These are phyloP conservation scores for Apophysomyces variabilis DNA, from an alignment of 371 early-diverging fungal genomes.

Conservation along the genomic window DNA sequence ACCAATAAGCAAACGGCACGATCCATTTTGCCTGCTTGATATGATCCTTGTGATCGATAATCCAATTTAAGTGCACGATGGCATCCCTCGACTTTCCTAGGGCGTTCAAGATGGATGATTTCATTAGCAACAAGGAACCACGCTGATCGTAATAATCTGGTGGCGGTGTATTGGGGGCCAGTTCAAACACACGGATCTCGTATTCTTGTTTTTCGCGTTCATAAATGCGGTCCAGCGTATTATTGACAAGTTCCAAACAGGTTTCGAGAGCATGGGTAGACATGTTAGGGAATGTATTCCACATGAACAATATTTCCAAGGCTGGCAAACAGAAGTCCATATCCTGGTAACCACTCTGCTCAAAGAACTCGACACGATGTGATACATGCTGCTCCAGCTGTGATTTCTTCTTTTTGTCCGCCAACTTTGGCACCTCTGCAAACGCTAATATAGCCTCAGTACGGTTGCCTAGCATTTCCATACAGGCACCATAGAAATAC, in stretches of 20 bases:
- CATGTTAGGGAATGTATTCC: conserved; percentile 67
- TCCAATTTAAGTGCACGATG: conserved; percentile 60
- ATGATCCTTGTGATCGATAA: conserved; percentile 57
- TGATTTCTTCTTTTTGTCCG: conserved; percentile 53
- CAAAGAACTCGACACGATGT: conserved; percentile 57
- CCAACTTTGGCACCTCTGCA: conserved; percentile 52
- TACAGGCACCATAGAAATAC: conserved; percentile 63
- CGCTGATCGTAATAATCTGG: conserved; percentile 57
- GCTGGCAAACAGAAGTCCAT: conserved; percentile 57
- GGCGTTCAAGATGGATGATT: conserved; percentile 42
- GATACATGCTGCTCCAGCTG: conserved; percentile 60
- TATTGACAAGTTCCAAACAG: conserved; percentile 46
- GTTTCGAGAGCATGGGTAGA: conserved; percentile 35
- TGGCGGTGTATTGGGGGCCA: conserved; percentile 42
- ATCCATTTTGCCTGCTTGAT: conserved; percentile 60
- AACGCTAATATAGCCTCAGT: conserved; percentile 57
- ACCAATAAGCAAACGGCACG: conserved; percentile 66
- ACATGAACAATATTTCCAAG: conserved; percentile 60
- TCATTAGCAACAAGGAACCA: conserved; percentile 45
- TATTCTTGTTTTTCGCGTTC: conserved; percentile 57
- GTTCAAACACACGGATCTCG: conserved; percentile 46
- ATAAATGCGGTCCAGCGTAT: conserved; percentile 42
- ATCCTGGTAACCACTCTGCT: conserved; percentile 61
- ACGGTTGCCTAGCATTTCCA: conserved; percentile 56
- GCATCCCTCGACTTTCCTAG: conserved; percentile 39